phyloP scores from a whole-genome alignment of 495 filamentous ascomycete genomes.

The Aspergillus egyptiacus region DNA sequence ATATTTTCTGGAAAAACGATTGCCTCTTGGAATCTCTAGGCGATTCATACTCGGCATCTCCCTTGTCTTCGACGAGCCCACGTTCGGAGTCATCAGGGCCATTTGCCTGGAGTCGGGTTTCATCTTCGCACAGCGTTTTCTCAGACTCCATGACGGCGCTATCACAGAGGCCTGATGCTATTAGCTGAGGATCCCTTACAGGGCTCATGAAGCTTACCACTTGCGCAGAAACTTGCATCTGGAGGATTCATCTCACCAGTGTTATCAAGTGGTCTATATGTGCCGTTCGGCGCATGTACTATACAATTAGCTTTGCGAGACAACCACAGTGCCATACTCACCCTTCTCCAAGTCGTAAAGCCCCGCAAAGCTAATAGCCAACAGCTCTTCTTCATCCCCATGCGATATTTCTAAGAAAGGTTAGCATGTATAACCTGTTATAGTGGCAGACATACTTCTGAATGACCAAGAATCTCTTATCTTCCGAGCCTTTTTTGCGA shows the following conservation, averaged over 20 bases:
- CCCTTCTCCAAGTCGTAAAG: constrained; percentile 29
- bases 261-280: constrained; percentile 19
- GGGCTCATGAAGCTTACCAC: constrained; percentile 10
- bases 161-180: constrained; percentile 6
- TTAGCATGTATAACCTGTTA: neutral
- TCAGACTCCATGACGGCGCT: constrained; percentile 3
- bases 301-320: neutral
- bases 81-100: constrained; percentile 7
- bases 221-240: constrained; percentile 13
- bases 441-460: constrained; percentile 15
- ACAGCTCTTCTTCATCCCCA: constrained; percentile 28
- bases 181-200: neutral
- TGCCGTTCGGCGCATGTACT: constrained; percentile 29
- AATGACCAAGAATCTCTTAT: constrained; percentile 26
- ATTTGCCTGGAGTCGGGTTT: constrained; percentile 5
- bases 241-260: constrained; percentile 9
- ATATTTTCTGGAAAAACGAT: constrained; percentile 22
- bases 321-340: neutral
- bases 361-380: constrained; percentile 29
- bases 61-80: constrained; percentile 7
- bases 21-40: constrained; percentile 10
- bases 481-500: constrained; percentile 18
- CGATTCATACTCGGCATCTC: neutral
- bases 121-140: constrained; percentile 19
- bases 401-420: constrained; percentile 19